These are phyloP conservation scores for Ophiognomonia clavigignenti-juglandacearum DNA, from an alignment of 2,329 filamentous ascomycete species.

Conservation along the genomic window DNA sequence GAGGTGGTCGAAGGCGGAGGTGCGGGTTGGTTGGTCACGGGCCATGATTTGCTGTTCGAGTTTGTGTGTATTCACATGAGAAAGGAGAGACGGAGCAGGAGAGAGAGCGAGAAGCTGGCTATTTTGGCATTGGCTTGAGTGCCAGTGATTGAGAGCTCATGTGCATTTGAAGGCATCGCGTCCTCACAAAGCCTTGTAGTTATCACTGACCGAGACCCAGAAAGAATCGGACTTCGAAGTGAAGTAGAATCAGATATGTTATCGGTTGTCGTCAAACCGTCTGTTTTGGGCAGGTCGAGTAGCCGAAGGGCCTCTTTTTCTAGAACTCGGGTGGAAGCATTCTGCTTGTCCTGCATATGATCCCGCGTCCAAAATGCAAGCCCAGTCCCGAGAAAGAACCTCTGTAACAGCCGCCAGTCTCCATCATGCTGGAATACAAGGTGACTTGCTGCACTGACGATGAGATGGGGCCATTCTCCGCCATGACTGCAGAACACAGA, in stretches of 20 bases:
- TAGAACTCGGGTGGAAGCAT: constrained; percentile 1
- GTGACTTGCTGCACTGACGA: background rate
- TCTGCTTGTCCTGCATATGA: background rate
- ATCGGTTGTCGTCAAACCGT: constrained; percentile 4
- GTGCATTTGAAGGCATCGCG: background rate
- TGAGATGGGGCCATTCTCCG: background rate
- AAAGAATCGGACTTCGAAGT: background rate
- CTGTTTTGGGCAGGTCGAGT: constrained; percentile 9
- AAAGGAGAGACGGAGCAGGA: background rate
- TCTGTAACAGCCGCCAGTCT: background rate
- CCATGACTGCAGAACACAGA: background rate
- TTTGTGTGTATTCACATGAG: background rate
- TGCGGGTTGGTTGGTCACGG: constrained; percentile 2
- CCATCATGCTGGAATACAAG: background rate
- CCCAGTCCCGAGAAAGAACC: background rate
- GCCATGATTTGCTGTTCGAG: constrained; percentile 2
- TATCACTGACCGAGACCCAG: background rate
- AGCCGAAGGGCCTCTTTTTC: background rate
- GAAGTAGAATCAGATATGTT: background rate
- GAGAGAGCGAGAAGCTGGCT: background rate
- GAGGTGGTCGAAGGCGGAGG: background rate
- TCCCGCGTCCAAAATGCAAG: background rate
- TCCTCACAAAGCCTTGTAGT: background rate
- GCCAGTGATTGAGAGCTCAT: background rate
- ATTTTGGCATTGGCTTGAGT: background rate